These are phyloP conservation scores for Thelephora aurantiotincta DNA, from an alignment of 768 basidiomycete genomes.

Conservation along the genomic window DNA sequence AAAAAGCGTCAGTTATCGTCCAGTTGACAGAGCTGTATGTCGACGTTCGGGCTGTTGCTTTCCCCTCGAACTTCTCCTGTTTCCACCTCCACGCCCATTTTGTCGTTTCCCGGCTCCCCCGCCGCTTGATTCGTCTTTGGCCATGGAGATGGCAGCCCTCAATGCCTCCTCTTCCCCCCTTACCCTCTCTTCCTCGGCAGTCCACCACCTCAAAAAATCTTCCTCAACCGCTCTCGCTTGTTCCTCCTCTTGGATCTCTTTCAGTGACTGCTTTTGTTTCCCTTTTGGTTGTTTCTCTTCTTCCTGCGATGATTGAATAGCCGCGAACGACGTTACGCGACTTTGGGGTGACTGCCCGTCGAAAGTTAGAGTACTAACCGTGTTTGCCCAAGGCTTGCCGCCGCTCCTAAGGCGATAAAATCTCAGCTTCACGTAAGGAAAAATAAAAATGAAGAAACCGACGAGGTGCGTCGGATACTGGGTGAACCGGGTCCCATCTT, in stretches of 20 bases:
- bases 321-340: conserved; percentile 48
- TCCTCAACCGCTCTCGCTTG: conserved; percentile 47
- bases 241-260: conserved; percentile 83
- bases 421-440: no score
- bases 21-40: no score
- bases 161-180: conserved; percentile 26
- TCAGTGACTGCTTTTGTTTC: conserved; percentile 48
- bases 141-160: not conserved
- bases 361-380: no score
- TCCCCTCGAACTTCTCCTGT: no score
- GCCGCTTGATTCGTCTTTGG: no score
- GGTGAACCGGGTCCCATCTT: conserved; percentile 12
- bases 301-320: conserved; percentile 73
- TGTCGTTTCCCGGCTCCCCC: no score
- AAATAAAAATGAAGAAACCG: conserved; percentile 15
- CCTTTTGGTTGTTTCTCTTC: conserved; percentile 28
- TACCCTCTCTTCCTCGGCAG: conserved; percentile 66
- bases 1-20: no score
- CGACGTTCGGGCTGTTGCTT: no score
- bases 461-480: conserved; percentile 34
- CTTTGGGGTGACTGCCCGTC: no score
- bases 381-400: no score
- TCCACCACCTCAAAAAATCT: conserved; percentile 86
- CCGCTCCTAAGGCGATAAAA: no score
- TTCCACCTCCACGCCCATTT: no score